These are phyloP conservation scores for Trametes pubescens DNA, from an alignment of 1,284 basidiomycete genomes.

Conservation along the genomic window DNA sequence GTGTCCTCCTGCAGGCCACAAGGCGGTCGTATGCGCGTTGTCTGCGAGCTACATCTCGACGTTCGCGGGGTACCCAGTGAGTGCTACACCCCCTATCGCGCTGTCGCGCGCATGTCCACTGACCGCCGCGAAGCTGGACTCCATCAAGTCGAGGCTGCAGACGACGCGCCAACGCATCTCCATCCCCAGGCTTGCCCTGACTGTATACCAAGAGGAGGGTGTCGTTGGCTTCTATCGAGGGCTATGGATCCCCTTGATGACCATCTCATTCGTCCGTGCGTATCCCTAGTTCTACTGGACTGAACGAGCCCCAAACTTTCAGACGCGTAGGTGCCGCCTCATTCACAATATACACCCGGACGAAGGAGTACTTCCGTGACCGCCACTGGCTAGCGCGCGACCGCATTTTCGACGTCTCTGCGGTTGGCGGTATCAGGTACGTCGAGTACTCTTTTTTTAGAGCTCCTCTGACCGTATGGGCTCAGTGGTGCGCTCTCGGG, in stretches of 20 bases:
- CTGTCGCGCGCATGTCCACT: constrained; percentile 6
- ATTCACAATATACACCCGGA: constrained; percentile 93
- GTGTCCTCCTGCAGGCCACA: constrained; percentile 62
- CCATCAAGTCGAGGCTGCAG: constrained; percentile 91
- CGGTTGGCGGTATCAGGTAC: constrained; percentile 72
- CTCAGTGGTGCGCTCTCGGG: constrained; percentile 81
- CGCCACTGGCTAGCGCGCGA: constrained; percentile 65
- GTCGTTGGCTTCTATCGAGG: constrained; percentile 92
- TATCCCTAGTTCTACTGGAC: constrained; percentile 41
- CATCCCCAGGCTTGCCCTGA: constrained; percentile 73
- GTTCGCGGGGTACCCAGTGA: constrained; percentile 82
- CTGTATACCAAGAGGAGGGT: constrained; percentile 92
- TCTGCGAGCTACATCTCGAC: constrained; percentile 86
- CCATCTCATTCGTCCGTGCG: constrained; percentile 95
- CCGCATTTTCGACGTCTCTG: constrained; percentile 72
- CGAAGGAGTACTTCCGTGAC: constrained; percentile 82
- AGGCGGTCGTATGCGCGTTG: constrained; percentile 83
- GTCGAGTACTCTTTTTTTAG: constrained; percentile 5
- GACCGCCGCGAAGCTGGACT: constrained; percentile 68
- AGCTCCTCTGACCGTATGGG: not conserved
- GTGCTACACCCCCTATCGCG: constrained; percentile 36
- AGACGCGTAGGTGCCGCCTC: constrained; percentile 76
- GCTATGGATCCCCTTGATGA: constrained; percentile 91
- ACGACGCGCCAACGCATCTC: constrained; percentile 82
- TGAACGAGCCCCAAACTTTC: not conserved